These are phyloP conservation scores for Trichoderma sp. DNA, from an alignment of 2,329 filamentous ascomycete genomes.

Conservation along the genomic window DNA sequence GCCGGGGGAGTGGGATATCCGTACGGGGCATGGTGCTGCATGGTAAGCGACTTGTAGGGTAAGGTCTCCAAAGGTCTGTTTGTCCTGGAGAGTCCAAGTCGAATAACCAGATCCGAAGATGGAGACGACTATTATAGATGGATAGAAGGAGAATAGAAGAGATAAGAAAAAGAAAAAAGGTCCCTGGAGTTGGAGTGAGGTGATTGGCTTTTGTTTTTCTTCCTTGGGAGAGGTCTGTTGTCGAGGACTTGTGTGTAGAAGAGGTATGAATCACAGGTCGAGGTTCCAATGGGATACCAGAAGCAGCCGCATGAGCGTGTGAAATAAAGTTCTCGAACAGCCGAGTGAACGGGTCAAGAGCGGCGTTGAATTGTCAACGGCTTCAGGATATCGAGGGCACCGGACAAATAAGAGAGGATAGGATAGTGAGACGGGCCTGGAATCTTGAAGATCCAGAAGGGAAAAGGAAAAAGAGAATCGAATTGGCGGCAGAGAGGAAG, in stretches of 20 bases:
- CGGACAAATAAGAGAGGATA: background rate
- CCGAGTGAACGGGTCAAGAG: constrained; percentile 56
- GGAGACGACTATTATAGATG: constrained; percentile 15
- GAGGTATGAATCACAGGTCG: constrained; percentile 18
- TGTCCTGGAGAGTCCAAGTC: constrained; percentile 14
- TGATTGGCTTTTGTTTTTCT: background rate
- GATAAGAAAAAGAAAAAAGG: background rate
- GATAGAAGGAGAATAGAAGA: background rate
- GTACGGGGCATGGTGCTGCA: constrained; percentile 61
- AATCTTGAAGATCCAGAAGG: constrained; percentile 33
- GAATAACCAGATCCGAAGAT: constrained; percentile 23
- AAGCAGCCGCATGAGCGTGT: constrained; percentile 30
- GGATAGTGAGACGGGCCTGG: constrained; percentile 32
- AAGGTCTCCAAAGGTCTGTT: constrained; percentile 12
- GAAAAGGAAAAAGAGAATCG: background rate
- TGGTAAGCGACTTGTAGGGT: constrained; percentile 44
- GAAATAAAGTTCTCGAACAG: constrained; percentile 40
- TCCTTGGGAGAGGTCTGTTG: constrained; percentile 4
- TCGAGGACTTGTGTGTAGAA: background rate
- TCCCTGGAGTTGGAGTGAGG: background rate
- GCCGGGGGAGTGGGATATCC: constrained; percentile 62
- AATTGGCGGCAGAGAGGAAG: constrained; percentile 29
- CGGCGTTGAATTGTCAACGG: constrained; percentile 25
- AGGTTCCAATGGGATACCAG: constrained; percentile 20
- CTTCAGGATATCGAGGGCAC: constrained; percentile 13